Base-by-base conservation (phyloP, 2,329 filamentous ascomycete genomes). In the Fusarium liriodendri region DNA sequence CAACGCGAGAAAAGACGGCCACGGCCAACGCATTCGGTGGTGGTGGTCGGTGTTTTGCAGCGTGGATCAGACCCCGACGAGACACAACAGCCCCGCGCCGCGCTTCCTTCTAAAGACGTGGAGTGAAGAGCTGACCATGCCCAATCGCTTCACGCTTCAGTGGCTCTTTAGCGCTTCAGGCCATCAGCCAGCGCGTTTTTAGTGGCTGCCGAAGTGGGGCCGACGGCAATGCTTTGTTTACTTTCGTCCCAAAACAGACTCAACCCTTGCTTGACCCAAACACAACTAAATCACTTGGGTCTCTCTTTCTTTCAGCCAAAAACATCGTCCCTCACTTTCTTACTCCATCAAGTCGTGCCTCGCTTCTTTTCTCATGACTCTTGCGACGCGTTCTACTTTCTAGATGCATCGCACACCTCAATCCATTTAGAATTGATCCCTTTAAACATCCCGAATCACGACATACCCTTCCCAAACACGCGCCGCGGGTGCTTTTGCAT, bases 231-330 rank as follows among this genome's bases (percentile, higher is more conserved):
- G 71, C 72, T 82, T 82, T 82, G 80, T 82, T 82, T 82, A 82
- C 80, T 81, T 82, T 78, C 69, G 38, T 68, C 79, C 78, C 69
- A 80, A 81, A 81, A 79, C 76, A 78, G 79, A 75, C 74, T 60
- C 69, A 55, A 64, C 66, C 70, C 62, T 52, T 42, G 62, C 54
- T 52, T 63, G 71, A 52, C 59, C 72, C 66, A 71, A 76, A 77
- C 76, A 71, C 76, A 70, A 64, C 52, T 66, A 72, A 62, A 73
- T 72, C 59, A 76, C 69, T 57, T 55, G 67, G 54, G 55, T 66
- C 55, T 69, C 69, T 72, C 66, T 70, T 73, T 70, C 68, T 66
- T 69, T 69, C 50, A 54, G 29, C 67, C 67, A 47, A 62, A 65
- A 66, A 59, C 64, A 70, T 57, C 33, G 45, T 40, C 38, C 63